Conservation (phyloP, 2,329 filamentous ascomycete species). For the Chrysosporium queenslandicum region DNA sequence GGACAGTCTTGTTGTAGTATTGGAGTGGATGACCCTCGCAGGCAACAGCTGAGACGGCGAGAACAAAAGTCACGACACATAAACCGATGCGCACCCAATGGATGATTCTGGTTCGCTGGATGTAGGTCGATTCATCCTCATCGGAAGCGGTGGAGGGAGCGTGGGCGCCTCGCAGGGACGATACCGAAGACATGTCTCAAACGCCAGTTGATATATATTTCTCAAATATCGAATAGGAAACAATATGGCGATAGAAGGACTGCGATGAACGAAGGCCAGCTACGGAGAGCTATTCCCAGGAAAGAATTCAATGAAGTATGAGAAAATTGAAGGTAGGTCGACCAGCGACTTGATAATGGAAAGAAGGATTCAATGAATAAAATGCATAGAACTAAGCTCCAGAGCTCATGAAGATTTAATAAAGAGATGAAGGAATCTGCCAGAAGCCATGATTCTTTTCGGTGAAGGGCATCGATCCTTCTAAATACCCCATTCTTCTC, state of each 20-base stretch:
- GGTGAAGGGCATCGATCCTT: background rate
- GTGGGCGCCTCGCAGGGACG: constrained; percentile 24
- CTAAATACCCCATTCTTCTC: background rate
- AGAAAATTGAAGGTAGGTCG: background rate
- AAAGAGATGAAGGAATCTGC: background rate
- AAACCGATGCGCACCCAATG: constrained; percentile 30
- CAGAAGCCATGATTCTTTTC: background rate
- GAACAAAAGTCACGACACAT: constrained; percentile 24
- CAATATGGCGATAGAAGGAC: background rate
- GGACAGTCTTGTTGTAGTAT: constrained; percentile 31
- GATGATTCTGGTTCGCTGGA: constrained; percentile 27
- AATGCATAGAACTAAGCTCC: background rate
- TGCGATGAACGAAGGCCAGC: background rate
- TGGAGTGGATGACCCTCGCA: constrained; percentile 33
- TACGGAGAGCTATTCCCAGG: background rate
- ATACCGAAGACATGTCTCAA: constrained; percentile 27
- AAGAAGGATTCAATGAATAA: background rate
- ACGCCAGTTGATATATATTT: background rate
- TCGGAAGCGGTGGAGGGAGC: constrained; percentile 28
- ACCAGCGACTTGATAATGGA: constrained; percentile 8
- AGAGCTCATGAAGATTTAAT: background rate
- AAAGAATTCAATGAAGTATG: no score
- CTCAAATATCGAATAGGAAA: background rate
- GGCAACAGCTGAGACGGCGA: constrained; percentile 26
- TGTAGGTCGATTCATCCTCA: constrained; percentile 30